phyloP scores from a whole-genome alignment of 2,329 filamentous ascomycete species.

The Colletotrichum sublineola region DNA sequence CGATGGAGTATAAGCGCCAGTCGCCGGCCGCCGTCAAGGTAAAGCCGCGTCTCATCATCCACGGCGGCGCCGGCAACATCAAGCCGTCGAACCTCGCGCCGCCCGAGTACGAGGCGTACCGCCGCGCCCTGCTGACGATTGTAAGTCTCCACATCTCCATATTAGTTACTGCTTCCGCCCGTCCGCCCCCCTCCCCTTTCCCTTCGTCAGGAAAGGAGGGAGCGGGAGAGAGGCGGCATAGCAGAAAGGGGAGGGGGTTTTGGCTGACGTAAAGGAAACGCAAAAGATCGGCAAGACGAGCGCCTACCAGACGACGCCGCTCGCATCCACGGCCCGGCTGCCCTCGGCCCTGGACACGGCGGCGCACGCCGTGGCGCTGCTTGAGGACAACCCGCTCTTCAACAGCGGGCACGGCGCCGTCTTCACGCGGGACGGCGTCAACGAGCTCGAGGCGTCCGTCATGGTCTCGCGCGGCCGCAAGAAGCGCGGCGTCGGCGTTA shows the following conservation, averaged over 20 bases:
- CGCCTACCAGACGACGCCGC: constrained; percentile 59
- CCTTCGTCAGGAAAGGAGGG: too few relatives aligned
- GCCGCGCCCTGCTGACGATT: constrained; percentile 71
- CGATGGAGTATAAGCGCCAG: constrained; percentile 58
- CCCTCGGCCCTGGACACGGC: constrained; percentile 79
- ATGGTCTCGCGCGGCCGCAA: constrained; percentile 82
- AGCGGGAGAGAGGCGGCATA: too few relatives aligned
- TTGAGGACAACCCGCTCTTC: constrained; percentile 87
- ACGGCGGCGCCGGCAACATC: constrained; percentile 81
- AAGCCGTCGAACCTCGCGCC: constrained; percentile 70
- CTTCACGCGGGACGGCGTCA: constrained; percentile 85
- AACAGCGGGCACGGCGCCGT: constrained; percentile 88
- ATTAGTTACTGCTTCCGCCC: too few relatives aligned
- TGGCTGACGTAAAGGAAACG: background rate
- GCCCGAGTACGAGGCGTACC: constrained; percentile 70
- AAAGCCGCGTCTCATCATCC: constrained; percentile 74
- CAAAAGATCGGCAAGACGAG: constrained; percentile 60
- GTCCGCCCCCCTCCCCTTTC: too few relatives aligned
- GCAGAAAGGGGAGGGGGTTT: too few relatives aligned
- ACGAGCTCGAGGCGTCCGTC: constrained; percentile 88
- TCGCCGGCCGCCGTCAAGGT: constrained; percentile 45
- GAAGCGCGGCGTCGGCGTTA: constrained; percentile 84
- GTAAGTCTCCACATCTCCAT: constrained; percentile 55
- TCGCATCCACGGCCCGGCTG: constrained; percentile 39
- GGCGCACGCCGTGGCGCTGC: constrained; percentile 78